Evolutionary conservation across 768 basidiomycete genomes (phyloP).

Genomic region (Tylopilus intermedius): DNA sequence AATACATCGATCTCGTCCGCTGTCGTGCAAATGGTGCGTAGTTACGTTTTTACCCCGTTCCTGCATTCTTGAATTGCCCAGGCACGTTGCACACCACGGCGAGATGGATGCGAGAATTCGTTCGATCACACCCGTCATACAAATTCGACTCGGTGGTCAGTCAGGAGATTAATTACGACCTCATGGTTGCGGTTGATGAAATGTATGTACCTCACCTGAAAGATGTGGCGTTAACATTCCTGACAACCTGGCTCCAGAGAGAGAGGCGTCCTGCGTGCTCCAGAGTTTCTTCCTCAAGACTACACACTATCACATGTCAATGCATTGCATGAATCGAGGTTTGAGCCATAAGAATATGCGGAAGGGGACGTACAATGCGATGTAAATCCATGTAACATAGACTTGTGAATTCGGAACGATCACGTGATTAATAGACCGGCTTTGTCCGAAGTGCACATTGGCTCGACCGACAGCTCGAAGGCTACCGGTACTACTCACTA

Average conservation of each 20-base stretch:
- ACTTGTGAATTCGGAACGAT: background rate
- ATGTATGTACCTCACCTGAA: slow-evolving; percentile 54
- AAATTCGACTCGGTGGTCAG: slow-evolving; percentile 89
- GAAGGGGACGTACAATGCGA: background rate
- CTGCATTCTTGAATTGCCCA: slow-evolving; percentile 25
- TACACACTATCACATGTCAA: slow-evolving; percentile 39
- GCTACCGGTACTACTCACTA: background rate
- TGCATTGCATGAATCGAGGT: slow-evolving; percentile 23
- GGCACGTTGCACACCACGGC: slow-evolving; percentile 83
- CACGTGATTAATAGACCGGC: slow-evolving; percentile 28
- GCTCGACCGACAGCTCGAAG: background rate
- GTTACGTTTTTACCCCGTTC: slow-evolving; percentile 1
- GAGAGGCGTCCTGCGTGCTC: slow-evolving; percentile 56
- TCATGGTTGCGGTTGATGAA: slow-evolving; percentile 83
- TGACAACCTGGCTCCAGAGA: slow-evolving; percentile 42
- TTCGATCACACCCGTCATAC: slow-evolving; percentile 87
- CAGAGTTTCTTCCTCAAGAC: slow-evolving; percentile 58
- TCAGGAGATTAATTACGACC: slow-evolving; percentile 90
- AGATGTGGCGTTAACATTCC: background rate
- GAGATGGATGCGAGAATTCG: slow-evolving; percentile 90
- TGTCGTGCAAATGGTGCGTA: slow-evolving; percentile 71
- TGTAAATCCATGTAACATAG: too few species aligned
- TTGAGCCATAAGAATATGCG: slow-evolving; percentile 16
- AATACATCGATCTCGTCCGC: slow-evolving; percentile 77
- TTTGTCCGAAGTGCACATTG: slow-evolving; percentile 21